Evolutionary conservation across 805 yeast genomes (phyloP), one percentile per base, ranked within the genome.

Genomic region (Spencermartinsiella europaea): DNA sequence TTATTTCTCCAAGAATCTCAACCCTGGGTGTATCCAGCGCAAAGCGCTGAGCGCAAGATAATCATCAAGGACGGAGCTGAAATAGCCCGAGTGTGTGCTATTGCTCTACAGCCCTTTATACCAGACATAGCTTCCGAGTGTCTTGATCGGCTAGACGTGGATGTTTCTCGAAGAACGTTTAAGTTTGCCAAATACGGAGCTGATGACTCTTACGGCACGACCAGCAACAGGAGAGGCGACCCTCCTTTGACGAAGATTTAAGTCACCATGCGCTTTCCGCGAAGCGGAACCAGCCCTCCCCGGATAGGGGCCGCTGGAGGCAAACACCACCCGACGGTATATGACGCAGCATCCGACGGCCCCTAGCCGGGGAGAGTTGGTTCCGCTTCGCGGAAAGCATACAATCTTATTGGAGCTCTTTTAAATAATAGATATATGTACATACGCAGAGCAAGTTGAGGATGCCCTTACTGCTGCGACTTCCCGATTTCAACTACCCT

Each of bases 11-110:
- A 87, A 58, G 68, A 64, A 1, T 66, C 79, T 4, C 82, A 80
- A 56, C 97, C 97, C 0, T 91, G 98, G 98, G 63, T 63, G 5
- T 54, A 55, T 14, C 47, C 47, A 4, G 34, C 46, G 21, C 80
- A 74, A 53, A 83, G 80, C 61, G 66, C 74, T 38, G 31, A 25
- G 7, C 10, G 10, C 7, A 25, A 25, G 12, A 25, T 25, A 12
- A 73, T 80, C 12, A 77, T 90, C 2, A 79, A 75, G 50, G 58
- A 76, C 5, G 83, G 87, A 0, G 75, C 85, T 5, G 98, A 91
- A 55, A 74, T 80, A 0, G 72, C 81, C 14, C 72, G 98, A 47
- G 74, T 86, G 0, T 57, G 76, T 8, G 72, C 91, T 1, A 80
- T 91, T 5, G 59, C 85, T 31, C 69, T 84, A 27, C 80, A 75